These are phyloP conservation scores for Candida mattraensis DNA, from an alignment of 805 yeast species.

Conservation along the genomic window DNA sequence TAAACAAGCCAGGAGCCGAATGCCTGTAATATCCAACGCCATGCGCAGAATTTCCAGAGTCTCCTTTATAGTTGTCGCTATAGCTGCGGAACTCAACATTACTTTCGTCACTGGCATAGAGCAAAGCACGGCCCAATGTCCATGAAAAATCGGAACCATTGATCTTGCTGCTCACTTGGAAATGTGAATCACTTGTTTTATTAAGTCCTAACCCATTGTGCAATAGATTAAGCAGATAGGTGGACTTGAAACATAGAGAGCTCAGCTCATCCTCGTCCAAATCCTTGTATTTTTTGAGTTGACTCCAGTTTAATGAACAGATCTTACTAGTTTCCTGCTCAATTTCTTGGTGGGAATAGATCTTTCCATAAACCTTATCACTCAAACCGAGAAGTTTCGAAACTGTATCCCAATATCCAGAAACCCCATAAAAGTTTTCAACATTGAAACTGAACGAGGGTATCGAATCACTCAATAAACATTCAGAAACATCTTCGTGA, in stretches of 20 bases:
- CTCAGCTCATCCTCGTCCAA: slow-evolving; percentile 45
- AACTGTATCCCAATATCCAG: slow-evolving; percentile 67
- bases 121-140: slow-evolving; percentile 81
- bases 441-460: slow-evolving; percentile 59
- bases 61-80: slow-evolving; percentile 19
- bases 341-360: slow-evolving; percentile 47
- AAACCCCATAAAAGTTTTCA: slow-evolving; percentile 60
- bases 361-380: slow-evolving; percentile 27
- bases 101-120: slow-evolving; percentile 58
- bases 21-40: slow-evolving; percentile 48
- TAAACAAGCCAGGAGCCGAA: slow-evolving; percentile 47
- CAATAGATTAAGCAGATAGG: slow-evolving; percentile 56
- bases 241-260: slow-evolving; percentile 59
- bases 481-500: slow-evolving; percentile 39
- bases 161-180: slow-evolving; percentile 56
- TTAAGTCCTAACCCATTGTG: slow-evolving; percentile 65
- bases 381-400: slow-evolving; percentile 42
- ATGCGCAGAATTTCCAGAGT: slow-evolving; percentile 13
- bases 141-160: slow-evolving; percentile 85
- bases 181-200: slow-evolving; percentile 40
- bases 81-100: slow-evolving; percentile 40
- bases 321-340: slow-evolving; percentile 44
- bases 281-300: slow-evolving; percentile 27
- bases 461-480: slow-evolving; percentile 50
- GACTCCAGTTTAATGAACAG: slow-evolving; percentile 44